A percentile compares a stretch with the other conserved stretches of the same genome.
phyloP scores from a whole-genome alignment of 345 rosid species.

The Luvunga scandens region DNA sequence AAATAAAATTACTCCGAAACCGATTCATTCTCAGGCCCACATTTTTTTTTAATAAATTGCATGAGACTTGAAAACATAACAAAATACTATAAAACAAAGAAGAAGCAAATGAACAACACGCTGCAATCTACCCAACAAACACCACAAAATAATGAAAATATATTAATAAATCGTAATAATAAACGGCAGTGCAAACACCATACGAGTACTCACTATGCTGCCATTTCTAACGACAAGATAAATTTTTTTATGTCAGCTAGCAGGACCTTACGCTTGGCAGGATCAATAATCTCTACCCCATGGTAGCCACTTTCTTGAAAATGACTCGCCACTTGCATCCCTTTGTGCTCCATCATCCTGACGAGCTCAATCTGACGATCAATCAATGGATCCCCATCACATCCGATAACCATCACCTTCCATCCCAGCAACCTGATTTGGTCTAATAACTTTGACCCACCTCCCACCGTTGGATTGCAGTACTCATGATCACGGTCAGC shows the following conservation, averaged over 20 bases:
- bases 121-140: too few species aligned
- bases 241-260: conserved; percentile 20
- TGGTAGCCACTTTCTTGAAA: conserved; percentile 40
- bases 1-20: too few species aligned
- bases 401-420: conserved; percentile 44
- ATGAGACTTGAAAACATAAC: too few species aligned
- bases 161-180: too few species aligned
- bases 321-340: conserved; percentile 27
- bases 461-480: conserved; percentile 43
- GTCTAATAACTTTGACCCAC: conserved; percentile 28
- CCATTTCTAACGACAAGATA: conserved; percentile 12
- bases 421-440: conserved; percentile 27
- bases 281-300: conserved; percentile 33
- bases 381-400: conserved; percentile 44
- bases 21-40: too few species aligned
- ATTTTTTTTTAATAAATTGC: too few species aligned
- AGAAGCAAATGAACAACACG: too few species aligned
- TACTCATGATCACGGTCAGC: conserved; percentile 56
- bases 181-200: too few species aligned
- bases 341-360: conserved; percentile 40
- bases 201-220: too few species aligned
- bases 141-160: too few species aligned
- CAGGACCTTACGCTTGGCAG: conserved; percentile 20
- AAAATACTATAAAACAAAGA: too few species aligned
- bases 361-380: conserved; percentile 46